Evolutionary conservation across 805 yeast species (phyloP), one percentile per base, ranked within the genome.

Genomic region (Candida berthetii): DNA sequence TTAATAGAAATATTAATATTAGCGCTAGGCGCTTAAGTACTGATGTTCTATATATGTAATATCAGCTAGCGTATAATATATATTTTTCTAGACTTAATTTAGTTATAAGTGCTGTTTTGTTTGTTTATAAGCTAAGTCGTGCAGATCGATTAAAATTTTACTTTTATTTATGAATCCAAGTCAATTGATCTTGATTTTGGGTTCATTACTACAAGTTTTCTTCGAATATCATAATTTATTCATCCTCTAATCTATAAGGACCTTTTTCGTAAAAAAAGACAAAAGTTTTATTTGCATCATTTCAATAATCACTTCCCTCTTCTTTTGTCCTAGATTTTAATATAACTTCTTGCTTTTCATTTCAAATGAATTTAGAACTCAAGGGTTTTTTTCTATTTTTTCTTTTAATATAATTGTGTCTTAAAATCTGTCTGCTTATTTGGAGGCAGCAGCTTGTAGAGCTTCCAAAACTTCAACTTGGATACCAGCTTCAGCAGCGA

Each of bases 391-490:
- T 27, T 27, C 24, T 22, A 6, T 22, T 22, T 8, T 22, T 22
- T 22, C 5, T 22, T 8, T 22, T 8, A 22, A 8, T 22, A 22
- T 22, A 22, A 22, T 22, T 22, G n/a, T 29, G 4, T 29, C 16
- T 29, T 11, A 7, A 7, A 6, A 16, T n/a, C 15, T 15, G 3
- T 9, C 8, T n/a, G 10, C 18, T 34, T 18, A 34, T 44, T 28
- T 37, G 25, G 22, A 37, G 56, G 86, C 88, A 65, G 83, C 80
- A 55, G 82, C 78, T 66, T 85, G 84, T 64, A 91, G 76, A 57
- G 96, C 93, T 80, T 91, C 96, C 64, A 93, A 80, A 43, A 93
- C 96, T 72, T 93, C 97, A 62, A 91, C 75, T 76, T 91, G 93
- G 62, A 93, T 87, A 66, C 82, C 80, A 59, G 98, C 98, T 72